These are phyloP conservation scores for Drechslera avenae DNA, from an alignment of 2,329 filamentous ascomycete species.

Conservation along the genomic window DNA sequence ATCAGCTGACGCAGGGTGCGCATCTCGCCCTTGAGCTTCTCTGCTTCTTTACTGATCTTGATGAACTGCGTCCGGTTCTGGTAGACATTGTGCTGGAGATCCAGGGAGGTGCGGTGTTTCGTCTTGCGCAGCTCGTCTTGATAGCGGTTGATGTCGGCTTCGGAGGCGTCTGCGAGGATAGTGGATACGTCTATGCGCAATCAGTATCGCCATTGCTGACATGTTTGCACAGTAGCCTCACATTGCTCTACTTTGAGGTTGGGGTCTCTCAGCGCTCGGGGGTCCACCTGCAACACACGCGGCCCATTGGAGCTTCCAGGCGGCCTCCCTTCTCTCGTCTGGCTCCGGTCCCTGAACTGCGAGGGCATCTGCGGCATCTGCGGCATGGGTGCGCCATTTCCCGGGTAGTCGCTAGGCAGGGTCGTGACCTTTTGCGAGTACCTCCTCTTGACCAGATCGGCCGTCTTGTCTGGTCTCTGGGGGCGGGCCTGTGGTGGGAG, in stretches of 20 bases:
- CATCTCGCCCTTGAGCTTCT: slow-evolving; percentile 98
- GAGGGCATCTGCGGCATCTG: slow-evolving; percentile 64
- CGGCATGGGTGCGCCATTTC: slow-evolving; percentile 68
- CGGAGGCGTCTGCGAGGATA: slow-evolving; percentile 81
- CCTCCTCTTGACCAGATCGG: slow-evolving; percentile 88
- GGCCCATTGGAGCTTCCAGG: slow-evolving; percentile 54
- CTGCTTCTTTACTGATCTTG: slow-evolving; percentile 98
- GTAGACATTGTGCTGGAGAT: slow-evolving; percentile 93
- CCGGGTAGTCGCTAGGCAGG: slow-evolving; percentile 67
- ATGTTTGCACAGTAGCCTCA: slow-evolving; percentile 47
- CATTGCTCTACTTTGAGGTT: slow-evolving; percentile 80
- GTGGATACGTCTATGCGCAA: slow-evolving; percentile 62
- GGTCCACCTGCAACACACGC: slow-evolving; percentile 71
- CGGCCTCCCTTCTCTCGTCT: slow-evolving; percentile 52
- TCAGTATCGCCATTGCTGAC: slow-evolving; percentile 7
- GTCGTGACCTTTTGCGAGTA: slow-evolving; percentile 94
- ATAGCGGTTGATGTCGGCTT: slow-evolving; percentile 83
- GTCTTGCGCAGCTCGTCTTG: slow-evolving; percentile 76
- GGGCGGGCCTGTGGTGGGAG: slow-evolving; percentile 44
- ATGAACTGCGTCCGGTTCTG: slow-evolving; percentile 98
- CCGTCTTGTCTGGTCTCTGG: slow-evolving; percentile 59
- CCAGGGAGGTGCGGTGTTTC: slow-evolving; percentile 76
- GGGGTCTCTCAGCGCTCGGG: slow-evolving; percentile 78
- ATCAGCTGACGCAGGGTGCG: slow-evolving; percentile 85
- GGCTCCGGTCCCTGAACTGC: slow-evolving; percentile 61